These are phyloP conservation scores for Monarda citriodora DNA, from an alignment of 305 asterid species.

Conservation along the genomic window DNA sequence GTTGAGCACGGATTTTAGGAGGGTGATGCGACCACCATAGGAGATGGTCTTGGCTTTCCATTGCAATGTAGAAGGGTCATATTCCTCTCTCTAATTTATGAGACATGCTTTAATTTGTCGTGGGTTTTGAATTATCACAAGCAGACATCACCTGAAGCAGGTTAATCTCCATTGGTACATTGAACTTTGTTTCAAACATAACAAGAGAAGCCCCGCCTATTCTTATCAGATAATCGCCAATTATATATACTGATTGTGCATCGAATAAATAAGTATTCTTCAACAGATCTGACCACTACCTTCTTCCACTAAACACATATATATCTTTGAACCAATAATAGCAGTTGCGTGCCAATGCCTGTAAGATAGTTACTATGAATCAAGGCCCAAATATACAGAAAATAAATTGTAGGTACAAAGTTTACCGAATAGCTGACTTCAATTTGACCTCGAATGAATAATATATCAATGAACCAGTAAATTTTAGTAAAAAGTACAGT, in stretches of 20 bases:
- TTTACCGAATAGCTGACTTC: neutral
- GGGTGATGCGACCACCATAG: no score
- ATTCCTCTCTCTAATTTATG: conserved; percentile 23
- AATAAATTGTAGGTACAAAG: conserved; percentile 1
- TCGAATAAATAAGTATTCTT: conserved; percentile 80
- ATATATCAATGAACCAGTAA: no score
- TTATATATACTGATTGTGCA: conserved; percentile 66
- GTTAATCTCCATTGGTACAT: conserved; percentile 69
- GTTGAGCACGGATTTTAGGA: no score
- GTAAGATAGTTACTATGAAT: conserved; percentile 22
- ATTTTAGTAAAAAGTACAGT: conserved; percentile 12
- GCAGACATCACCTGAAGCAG: conserved; percentile 49
- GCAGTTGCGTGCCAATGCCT: conserved; percentile 99
- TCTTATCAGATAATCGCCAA: conserved; percentile 66
- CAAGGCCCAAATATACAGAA: conserved; percentile 13
- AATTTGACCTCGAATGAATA: neutral
- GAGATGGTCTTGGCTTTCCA: no score
- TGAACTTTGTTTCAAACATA: conserved; percentile 99
- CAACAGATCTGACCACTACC: conserved; percentile 49
- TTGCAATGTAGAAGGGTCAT: conserved; percentile 15
- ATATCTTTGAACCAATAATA: conserved; percentile 73
- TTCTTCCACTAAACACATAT: conserved; percentile 87
- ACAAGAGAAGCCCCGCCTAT: conserved; percentile 98
- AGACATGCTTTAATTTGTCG: conserved; percentile 21
- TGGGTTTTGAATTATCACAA: conserved; percentile 22